A percentile compares a stretch with the other conserved stretches of the same genome.
phyloP scores from a whole-genome alignment of 768 basidiomycete genomes.

The Amanita molliuscula region DNA sequence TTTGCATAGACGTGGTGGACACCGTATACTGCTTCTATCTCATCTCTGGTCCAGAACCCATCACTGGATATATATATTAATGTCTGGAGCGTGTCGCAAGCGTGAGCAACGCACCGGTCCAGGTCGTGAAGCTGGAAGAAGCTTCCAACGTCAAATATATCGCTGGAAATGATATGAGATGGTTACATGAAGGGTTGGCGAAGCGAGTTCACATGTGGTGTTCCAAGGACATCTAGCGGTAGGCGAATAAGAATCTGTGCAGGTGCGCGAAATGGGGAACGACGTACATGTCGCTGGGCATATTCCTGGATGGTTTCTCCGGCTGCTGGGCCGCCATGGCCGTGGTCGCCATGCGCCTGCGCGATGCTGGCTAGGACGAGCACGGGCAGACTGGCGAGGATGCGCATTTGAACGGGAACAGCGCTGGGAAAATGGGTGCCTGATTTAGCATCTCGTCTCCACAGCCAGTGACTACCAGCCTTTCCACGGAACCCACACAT shows the following conservation, averaged over 20 bases:
- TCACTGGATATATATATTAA: conserved; percentile 35
- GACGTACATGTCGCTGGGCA: conserved; percentile 83
- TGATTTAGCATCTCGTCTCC: not conserved
- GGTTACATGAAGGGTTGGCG: not conserved
- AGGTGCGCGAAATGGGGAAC: not conserved
- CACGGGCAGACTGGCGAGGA: conserved; percentile 32
- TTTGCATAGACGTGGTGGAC: conserved; percentile 87
- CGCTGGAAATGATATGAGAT: conserved; percentile 31
- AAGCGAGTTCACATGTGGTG: conserved; percentile 62
- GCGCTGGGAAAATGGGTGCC: not conserved
- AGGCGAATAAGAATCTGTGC: conserved; percentile 4
- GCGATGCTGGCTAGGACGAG: conserved; percentile 21
- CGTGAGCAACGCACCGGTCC: conserved; percentile 43
- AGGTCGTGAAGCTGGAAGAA: conserved; percentile 97
- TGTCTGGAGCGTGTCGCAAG: not conserved
- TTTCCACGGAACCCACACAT: conserved; percentile 88
- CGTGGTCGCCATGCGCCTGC: conserved; percentile 53
- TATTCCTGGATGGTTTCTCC: conserved; percentile 73
- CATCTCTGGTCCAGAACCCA: conserved; percentile 72
- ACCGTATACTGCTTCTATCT: conserved; percentile 94
- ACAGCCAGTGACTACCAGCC: no score
- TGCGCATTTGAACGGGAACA: conserved; percentile 24
- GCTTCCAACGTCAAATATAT: conserved; percentile 72
- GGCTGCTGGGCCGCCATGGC: conserved; percentile 31
- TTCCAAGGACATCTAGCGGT: conserved; percentile 70